A percentile compares a stretch with the other conserved stretches of the same genome.
These are phyloP conservation scores for Juncus effusus DNA, from an alignment of 176 grass and related monocot genomes.

Conservation along the genomic window DNA sequence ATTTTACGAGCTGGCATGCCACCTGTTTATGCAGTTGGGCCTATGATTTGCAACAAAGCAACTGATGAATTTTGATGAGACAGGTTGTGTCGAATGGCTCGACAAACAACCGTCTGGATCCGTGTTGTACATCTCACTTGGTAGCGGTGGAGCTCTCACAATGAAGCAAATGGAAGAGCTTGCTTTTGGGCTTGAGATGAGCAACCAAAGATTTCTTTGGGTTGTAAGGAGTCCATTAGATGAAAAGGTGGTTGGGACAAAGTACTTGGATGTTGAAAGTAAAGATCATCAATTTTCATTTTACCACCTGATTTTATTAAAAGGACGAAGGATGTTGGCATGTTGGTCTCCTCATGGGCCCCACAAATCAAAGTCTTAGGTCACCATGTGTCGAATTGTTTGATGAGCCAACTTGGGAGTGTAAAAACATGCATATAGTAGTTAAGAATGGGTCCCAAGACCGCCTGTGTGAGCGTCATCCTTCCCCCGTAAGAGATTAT, in stretches of 20 bases:
- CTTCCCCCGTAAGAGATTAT: too few relatives aligned
- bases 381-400: too few relatives aligned
- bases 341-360: conserved; percentile 37
- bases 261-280: conserved; percentile 43
- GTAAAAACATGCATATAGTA: too few relatives aligned
- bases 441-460: too few relatives aligned
- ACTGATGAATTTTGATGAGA: neutral
- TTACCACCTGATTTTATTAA: conserved; percentile 30
- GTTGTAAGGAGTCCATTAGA: conserved; percentile 58
- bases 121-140: conserved; percentile 58
- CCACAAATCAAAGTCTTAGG: conserved; percentile 41
- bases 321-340: conserved; percentile 5
- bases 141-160: conserved; percentile 33
- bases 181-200: conserved; percentile 43
- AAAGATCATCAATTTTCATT: conserved; percentile 36
- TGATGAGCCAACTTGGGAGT: too few relatives aligned
- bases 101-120: conserved; percentile 40
- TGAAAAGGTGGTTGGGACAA: conserved; percentile 19
- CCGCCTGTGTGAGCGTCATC: too few relatives aligned
- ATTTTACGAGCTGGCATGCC: conserved; percentile 20
- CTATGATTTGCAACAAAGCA: conserved; percentile 17
- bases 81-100: conserved; percentile 49
- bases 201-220: conserved; percentile 53
- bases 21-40: conserved; percentile 36
- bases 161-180: conserved; percentile 43